Conservation (phyloP, 2,329 filamentous ascomycete species). For the Ceratocystis smalleyi region DNA sequence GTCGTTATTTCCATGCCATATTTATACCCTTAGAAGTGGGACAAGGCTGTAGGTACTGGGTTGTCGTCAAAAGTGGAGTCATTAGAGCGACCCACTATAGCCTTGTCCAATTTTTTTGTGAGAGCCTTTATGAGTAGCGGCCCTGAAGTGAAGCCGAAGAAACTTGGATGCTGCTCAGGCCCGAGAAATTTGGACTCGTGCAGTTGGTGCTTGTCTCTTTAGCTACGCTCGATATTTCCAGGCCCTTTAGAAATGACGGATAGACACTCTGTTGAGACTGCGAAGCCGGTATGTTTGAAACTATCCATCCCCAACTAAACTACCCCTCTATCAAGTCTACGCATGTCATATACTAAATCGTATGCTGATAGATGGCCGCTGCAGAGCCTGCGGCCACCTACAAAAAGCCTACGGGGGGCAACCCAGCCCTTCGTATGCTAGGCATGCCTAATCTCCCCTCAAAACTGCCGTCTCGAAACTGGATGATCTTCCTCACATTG, state of each 20-base stretch:
- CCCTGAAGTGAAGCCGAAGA: not conserved
- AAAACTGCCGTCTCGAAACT: slow-evolving; percentile 86
- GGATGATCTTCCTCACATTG: slow-evolving; percentile 85
- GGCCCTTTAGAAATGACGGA: not conserved
- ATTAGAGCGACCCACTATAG: not conserved
- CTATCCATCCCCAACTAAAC: not conserved
- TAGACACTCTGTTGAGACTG: not conserved
- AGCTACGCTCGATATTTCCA: not conserved
- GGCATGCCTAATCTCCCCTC: slow-evolving; percentile 71
- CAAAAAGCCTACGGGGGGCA: slow-evolving; percentile 26
- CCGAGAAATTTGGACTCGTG: not conserved
- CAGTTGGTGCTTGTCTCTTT: not conserved
- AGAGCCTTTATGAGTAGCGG: not conserved
- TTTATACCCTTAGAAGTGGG: not conserved
- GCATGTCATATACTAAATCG: not conserved
- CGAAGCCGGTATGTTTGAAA: not conserved
- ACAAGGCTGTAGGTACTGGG: not conserved
- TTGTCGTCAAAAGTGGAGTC: slow-evolving; percentile 7
- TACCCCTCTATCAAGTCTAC: not conserved
- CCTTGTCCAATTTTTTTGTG: slow-evolving; percentile 8
- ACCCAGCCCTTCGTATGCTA: slow-evolving; percentile 63
- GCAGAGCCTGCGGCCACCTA: slow-evolving; percentile 7
- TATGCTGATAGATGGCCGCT: not conserved
- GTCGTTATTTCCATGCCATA: not conserved
- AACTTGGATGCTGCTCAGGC: not conserved